phyloP scores from a whole-genome alignment of 306 rosid species.

The Glycine tomentella region DNA sequence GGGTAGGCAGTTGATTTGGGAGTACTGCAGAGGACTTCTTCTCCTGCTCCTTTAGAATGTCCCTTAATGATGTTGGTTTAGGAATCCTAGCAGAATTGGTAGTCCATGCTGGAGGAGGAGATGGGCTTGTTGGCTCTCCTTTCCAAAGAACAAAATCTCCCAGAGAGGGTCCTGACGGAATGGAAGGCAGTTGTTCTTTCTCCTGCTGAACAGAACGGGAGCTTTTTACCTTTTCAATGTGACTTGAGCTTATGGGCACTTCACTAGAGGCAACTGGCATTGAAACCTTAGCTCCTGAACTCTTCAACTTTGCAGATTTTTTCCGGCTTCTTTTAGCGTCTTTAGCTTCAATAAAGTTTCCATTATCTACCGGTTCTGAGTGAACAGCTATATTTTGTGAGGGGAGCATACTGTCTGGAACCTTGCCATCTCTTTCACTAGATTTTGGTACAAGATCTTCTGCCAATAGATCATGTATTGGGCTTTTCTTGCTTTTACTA shows the following conservation, averaged over 20 bases:
- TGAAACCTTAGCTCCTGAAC: conserved; percentile 65
- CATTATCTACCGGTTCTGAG: conserved; percentile 65
- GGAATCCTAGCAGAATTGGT: conserved; percentile 72
- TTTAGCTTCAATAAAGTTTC: conserved; percentile 85
- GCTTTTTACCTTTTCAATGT: conserved; percentile 71
- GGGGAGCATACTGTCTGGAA: conserved; percentile 50
- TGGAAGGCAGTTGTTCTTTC: conserved; percentile 72
- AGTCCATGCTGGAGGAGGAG: conserved; percentile 90
- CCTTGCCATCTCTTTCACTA: conserved; percentile 54
- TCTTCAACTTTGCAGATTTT: conserved; percentile 76
- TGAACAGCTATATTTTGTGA: conserved; percentile 45
- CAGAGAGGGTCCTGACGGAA: conserved; percentile 90
- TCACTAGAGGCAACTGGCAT: conserved; percentile 60
- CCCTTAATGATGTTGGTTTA: conserved; percentile 79
- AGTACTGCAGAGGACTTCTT: conserved; percentile 59
- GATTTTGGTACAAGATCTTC: conserved; percentile 61
- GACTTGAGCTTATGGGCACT: conserved; percentile 65
- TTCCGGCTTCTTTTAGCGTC: conserved; percentile 88
- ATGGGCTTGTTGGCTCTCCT: conserved; percentile 67
- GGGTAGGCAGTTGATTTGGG: conserved; percentile 55
- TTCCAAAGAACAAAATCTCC: conserved; percentile 97
- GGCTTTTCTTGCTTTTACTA: conserved; percentile 73
- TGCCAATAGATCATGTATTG: conserved; percentile 77
- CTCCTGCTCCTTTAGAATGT: conserved; percentile 80
- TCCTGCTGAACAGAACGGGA: conserved; percentile 65